These are phyloP conservation scores for Hypholoma fasciculare DNA, from an alignment of 768 basidiomycete genomes.

Conservation along the genomic window DNA sequence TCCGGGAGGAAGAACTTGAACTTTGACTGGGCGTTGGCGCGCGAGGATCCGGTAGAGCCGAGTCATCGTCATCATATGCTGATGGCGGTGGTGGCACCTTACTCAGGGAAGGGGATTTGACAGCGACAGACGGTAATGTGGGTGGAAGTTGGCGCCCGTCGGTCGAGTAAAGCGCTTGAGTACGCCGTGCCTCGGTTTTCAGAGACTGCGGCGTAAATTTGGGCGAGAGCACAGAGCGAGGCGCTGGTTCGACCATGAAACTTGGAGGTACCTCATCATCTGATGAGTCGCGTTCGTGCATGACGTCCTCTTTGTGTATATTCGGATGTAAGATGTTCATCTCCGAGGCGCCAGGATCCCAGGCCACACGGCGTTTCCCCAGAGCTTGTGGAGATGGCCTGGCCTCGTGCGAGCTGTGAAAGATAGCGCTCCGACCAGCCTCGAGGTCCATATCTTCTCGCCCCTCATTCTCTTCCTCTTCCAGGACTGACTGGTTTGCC, in stretches of 20 bases:
- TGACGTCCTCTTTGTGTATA: conserved; percentile 65
- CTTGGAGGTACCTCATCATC: conserved; percentile 87
- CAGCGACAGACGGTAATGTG: conserved; percentile 22
- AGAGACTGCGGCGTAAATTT: conserved; percentile 23
- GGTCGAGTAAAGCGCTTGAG: conserved; percentile 53
- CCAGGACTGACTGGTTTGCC: conserved; percentile 67
- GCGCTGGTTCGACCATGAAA: conserved; percentile 78
- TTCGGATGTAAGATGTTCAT: conserved; percentile 67
- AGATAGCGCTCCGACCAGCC: conserved; percentile 49
- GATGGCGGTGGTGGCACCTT: conserved; percentile 59
- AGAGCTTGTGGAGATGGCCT: conserved; percentile 35
- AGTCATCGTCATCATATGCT: conserved; percentile 44
- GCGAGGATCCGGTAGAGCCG: conserved; percentile 16
- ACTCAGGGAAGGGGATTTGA: conserved; percentile 32
- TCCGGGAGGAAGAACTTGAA: conserved; percentile 31
- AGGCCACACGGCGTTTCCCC: conserved; percentile 55
- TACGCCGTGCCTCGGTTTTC: conserved; percentile 29
- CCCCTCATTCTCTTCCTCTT: conserved; percentile 67
- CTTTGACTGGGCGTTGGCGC: conserved; percentile 23
- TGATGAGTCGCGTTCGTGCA: conserved; percentile 60
- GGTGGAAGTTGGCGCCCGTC: conserved; percentile 29
- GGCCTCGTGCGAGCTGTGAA: conserved; percentile 28
- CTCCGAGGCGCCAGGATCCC: conserved; percentile 57
- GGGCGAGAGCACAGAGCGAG: conserved; percentile 34
- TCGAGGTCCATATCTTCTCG: conserved; percentile 60